Conservation (phyloP, 331 rosid species). For the Erythrophleum ivorense region DNA sequence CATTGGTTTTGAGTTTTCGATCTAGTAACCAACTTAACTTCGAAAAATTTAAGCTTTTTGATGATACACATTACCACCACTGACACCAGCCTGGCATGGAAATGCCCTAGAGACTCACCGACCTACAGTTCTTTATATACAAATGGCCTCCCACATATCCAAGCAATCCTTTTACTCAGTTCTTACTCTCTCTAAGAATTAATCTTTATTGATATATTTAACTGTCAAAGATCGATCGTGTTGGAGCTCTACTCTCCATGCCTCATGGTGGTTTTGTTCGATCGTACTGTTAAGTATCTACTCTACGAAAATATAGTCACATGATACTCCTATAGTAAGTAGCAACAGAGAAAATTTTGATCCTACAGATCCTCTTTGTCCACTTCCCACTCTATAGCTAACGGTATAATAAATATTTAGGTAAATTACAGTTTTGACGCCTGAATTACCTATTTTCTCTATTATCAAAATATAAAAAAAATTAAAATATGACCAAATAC, state of each 20-base stretch:
- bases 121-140: neutral
- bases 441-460: neutral
- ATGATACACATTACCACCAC: neutral
- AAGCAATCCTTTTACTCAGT: neutral
- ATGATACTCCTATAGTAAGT: neutral
- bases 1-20: neutral
- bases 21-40: neutral
- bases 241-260: no score
- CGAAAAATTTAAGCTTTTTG: neutral
- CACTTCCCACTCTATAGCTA: neutral
- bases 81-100: constrained; percentile 1
- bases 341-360: neutral
- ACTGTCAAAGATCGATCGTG: neutral
- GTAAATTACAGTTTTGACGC: neutral
- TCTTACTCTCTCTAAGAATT: neutral
- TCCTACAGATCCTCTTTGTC: neutral
- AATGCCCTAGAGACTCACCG: no score
- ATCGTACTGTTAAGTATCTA: no score
- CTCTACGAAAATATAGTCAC: neutral
- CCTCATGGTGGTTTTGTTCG: no score
- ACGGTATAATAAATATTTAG: neutral
- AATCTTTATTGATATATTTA: neutral
- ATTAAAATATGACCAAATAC: neutral
- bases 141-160: neutral
- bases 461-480: neutral